phyloP scores from a whole-genome alignment of 345 rosid species.

The Brassica nigra region DNA sequence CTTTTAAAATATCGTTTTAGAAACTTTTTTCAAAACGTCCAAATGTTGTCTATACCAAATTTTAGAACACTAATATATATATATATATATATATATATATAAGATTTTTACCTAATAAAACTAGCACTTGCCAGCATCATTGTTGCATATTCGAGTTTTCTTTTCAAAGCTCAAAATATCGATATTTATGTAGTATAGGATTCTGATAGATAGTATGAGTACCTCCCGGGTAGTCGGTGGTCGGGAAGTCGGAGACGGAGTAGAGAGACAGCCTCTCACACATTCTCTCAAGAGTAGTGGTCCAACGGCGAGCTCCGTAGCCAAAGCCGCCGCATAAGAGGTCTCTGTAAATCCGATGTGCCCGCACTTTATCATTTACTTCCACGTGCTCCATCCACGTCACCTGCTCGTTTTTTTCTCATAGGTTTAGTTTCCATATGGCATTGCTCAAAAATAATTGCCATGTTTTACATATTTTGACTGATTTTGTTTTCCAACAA shows the following conservation, averaged over 20 bases:
- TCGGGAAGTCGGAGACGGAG: conserved; percentile 13
- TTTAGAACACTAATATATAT: no score
- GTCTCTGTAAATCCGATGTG: conserved; percentile 65
- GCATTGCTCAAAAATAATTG: not conserved
- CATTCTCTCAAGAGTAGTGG: conserved; percentile 56
- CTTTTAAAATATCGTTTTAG: no score
- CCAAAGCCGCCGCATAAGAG: conserved; percentile 49
- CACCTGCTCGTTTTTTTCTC: conserved; percentile 47
- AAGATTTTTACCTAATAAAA: not conserved
- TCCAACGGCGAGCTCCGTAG: conserved; percentile 76
- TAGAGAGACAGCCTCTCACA: conserved; percentile 57
- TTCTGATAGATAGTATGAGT: not conserved
- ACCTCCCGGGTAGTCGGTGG: conserved; percentile 49
- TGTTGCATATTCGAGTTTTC: not conserved
- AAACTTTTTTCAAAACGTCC: no score
- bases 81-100: not conserved
- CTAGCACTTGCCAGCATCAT: not conserved
- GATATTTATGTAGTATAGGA: not conserved
- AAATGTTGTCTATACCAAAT: no score
- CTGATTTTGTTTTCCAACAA: not conserved
- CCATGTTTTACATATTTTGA: not conserved
- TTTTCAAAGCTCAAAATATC: not conserved
- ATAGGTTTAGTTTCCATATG: not conserved
- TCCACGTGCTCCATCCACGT: conserved; percentile 89
- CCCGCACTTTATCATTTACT: conserved; percentile 54